Base-by-base conservation (phyloP, 164 flowering plant genomes). In the Tetracentron sinense region DNA sequence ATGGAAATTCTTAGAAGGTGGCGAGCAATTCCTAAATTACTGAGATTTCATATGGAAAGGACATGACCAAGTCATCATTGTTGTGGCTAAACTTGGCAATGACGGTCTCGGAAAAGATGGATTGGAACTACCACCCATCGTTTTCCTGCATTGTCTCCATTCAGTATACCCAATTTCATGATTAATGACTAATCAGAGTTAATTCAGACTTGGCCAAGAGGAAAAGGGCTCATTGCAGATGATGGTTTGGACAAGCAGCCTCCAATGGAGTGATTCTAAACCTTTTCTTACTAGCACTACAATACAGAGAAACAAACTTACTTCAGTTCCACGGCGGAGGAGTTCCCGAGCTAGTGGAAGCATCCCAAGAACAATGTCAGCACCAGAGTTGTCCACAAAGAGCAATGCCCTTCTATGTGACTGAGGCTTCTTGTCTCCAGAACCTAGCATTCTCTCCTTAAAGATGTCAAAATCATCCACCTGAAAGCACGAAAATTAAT, bases 341-440 rank as follows among this genome's bases (percentile, higher is more conserved):
- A 95, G 90, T 73, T 95, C 99, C 52, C 99, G 74, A 48, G 99
- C 99, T 8, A 95, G 82, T 31, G 99, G 99, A 72, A 95, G 96
- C 99, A 95, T 92, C 64, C 99, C 99, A 20, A 95, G 75, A 56
- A 95, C 83, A 73, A 95, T 55, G 61, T 95, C 99, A 64, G 99
- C 99, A 63, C 99, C 99, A 4, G 99, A 81, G 73, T 95, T 95
- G 77, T 95, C 99, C 50, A 95, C 99, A 82, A 95, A 92, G 28
- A 92, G 96, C 76, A 95, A 72, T 29, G 99, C 99, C 79, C 97
- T 83, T 78, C 75, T 90, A 72, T 92, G 85, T 48, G 82, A 79
- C 5, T 2, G 73, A 54, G 87, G 82, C 61, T 74, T 84, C 67
- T 76, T 74, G 59, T 76, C 85, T 48, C 79, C 78, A 65, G 87